phyloP scores from a whole-genome alignment of 2,329 filamentous ascomycete species.

The Colletotrichum sp. region DNA sequence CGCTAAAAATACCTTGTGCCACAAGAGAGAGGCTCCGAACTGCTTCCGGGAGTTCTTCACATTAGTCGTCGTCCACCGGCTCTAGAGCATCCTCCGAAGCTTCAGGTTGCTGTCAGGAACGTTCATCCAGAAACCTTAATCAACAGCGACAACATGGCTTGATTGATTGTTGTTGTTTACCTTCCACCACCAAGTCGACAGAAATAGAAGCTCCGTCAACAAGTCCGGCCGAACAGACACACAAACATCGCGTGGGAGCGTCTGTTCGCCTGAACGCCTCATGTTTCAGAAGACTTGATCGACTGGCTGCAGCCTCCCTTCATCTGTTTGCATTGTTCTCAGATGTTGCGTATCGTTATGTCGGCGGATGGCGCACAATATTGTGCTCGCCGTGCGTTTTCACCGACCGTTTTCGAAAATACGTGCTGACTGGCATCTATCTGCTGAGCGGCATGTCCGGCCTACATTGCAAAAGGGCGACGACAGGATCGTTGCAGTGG shows the following conservation, averaged over 20 bases:
- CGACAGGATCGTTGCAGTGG: conserved; percentile 5
- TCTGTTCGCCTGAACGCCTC: conserved; percentile 21
- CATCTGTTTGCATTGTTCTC: conserved; percentile 9
- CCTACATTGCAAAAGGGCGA: neutral
- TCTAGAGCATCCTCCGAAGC: neutral
- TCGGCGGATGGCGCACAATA: neutral
- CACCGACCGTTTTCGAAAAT: neutral
- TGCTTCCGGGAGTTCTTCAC: conserved; percentile 2
- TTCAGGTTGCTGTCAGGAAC: conserved; percentile 14
- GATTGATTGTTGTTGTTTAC: neutral
- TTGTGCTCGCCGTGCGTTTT: neutral
- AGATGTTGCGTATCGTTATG: neutral
- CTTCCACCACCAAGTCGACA: neutral
- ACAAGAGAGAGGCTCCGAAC: conserved; percentile 2
- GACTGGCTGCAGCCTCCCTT: conserved; percentile 16
- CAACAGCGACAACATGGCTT: neutral
- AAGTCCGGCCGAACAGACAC: conserved; percentile 4
- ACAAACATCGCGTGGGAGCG: conserved; percentile 11
- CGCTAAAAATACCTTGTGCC: conserved; percentile 16
- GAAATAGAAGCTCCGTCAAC: conserved; percentile 9
- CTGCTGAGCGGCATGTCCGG: conserved; percentile 10
- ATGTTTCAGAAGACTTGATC: conserved; percentile 20
- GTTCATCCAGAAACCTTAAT: neutral
- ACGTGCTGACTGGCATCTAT: neutral
- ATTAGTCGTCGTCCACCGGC: neutral